phyloP scores from a whole-genome alignment of 805 yeast species.

The Candida verbasci region DNA sequence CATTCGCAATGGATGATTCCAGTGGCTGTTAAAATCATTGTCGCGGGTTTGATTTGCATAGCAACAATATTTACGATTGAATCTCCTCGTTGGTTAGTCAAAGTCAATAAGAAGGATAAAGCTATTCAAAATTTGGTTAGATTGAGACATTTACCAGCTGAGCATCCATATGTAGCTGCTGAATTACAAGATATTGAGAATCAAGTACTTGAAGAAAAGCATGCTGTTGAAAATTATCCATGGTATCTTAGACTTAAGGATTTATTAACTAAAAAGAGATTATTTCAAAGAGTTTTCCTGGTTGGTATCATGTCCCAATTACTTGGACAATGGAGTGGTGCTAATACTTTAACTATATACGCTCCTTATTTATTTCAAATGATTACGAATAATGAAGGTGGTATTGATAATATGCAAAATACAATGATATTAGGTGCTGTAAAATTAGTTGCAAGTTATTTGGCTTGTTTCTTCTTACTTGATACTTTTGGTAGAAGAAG shows the following conservation, averaged over 20 bases:
- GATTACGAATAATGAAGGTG: conserved; percentile 36
- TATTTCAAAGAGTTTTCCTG: conserved; percentile 39
- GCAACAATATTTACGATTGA: conserved; percentile 41
- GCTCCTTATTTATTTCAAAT: conserved; percentile 46
- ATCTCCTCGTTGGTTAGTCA: conserved; percentile 47
- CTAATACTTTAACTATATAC: conserved; percentile 49
- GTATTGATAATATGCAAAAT: conserved; percentile 34
- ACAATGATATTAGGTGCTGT: conserved; percentile 48
- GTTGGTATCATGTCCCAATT: conserved; percentile 39
- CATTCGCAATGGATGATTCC: conserved; percentile 46
- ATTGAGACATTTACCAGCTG: conserved; percentile 37
- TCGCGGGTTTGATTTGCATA: conserved; percentile 40
- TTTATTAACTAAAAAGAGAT: conserved; percentile 25
- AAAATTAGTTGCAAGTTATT: conserved; percentile 42
- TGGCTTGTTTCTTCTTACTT: conserved; percentile 46
- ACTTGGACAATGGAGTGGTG: conserved; percentile 53
- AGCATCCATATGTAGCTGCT: conserved; percentile 44
- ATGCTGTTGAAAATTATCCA: background rate
- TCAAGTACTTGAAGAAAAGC: conserved; percentile 19
- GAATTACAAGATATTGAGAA: conserved; percentile 48
- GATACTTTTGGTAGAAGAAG: conserved; percentile 48
- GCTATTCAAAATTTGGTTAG: conserved; percentile 37
- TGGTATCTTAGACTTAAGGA: conserved; percentile 18
- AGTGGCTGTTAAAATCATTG: conserved; percentile 39
- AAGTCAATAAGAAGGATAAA: conserved; percentile 30